phyloP scores from a whole-genome alignment of 2,329 filamentous ascomycete genomes.

The Colletotrichum caudatum region DNA sequence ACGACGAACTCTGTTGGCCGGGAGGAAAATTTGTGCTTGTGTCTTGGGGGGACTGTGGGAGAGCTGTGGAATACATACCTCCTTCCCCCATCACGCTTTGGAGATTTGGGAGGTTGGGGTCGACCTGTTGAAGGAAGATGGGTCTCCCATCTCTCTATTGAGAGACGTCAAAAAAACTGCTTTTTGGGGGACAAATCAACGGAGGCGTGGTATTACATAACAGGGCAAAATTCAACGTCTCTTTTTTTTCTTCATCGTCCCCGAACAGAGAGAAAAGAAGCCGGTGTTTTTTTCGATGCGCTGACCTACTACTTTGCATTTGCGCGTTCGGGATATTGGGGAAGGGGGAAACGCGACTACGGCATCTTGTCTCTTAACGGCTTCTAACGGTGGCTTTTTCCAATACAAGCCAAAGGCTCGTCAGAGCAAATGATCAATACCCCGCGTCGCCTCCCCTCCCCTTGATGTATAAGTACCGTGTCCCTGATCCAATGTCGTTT shows the following conservation, averaged over 20 bases:
- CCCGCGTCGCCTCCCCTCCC: slow-evolving; percentile 15
- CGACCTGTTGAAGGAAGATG: slow-evolving; percentile 22
- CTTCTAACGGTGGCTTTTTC: slow-evolving; percentile 45
- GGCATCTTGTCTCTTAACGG: slow-evolving; percentile 46
- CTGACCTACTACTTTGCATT: slow-evolving; percentile 52
- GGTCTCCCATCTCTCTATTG: slow-evolving; percentile 18
- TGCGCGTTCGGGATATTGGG: slow-evolving; percentile 59
- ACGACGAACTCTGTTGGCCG: slow-evolving; percentile 23
- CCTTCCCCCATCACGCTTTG: slow-evolving; percentile 26
- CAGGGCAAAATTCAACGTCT: slow-evolving; percentile 42
- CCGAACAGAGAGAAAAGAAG: slow-evolving; percentile 23
- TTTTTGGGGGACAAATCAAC: slow-evolving; percentile 43
- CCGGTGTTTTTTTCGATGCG: slow-evolving; percentile 28
- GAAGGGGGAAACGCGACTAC: slow-evolving; percentile 59
- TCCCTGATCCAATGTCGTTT: slow-evolving; percentile 35
- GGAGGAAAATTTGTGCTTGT: slow-evolving; percentile 34
- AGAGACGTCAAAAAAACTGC: slow-evolving; percentile 39
- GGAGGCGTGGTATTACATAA: slow-evolving; percentile 43
- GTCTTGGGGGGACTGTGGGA: slow-evolving; percentile 42
- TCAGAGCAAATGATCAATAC: slow-evolving; percentile 53
- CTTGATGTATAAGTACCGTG: not conserved
- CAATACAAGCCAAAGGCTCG: slow-evolving; percentile 59
- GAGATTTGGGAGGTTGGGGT: slow-evolving; percentile 11
- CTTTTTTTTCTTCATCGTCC: slow-evolving; percentile 34
- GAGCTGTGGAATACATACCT: slow-evolving; percentile 48